Percentiles rank a stretch among this genome's conserved stretches.
Conservation (phyloP, 768 basidiomycete genomes). For the Chalciporus chontae region DNA sequence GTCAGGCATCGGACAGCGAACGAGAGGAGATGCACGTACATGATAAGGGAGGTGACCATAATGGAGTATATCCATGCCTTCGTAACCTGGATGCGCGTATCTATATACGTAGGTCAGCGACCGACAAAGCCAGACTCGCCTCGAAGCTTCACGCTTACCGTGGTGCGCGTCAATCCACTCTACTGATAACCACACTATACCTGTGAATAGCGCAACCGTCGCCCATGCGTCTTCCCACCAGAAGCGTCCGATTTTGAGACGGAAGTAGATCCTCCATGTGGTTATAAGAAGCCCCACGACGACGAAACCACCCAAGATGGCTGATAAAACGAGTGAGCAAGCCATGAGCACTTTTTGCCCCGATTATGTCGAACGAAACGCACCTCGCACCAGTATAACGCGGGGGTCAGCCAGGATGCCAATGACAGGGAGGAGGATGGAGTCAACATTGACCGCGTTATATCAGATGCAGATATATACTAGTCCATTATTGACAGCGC, state of each 20-base stretch:
- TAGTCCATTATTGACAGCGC: too few relatives aligned
- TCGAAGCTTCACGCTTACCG: background rate
- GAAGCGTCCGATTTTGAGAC: conserved; percentile 6
- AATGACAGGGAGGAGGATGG: too few relatives aligned
- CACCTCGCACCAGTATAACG: too few relatives aligned
- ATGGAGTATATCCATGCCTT: conserved; percentile 1
- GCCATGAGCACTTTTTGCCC: too few relatives aligned
- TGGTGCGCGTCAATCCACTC: background rate
- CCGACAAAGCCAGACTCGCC: background rate
- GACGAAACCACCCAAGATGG: too few relatives aligned
- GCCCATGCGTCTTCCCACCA: conserved; percentile 17
- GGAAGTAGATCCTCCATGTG: conserved; percentile 3
- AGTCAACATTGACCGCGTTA: too few relatives aligned
- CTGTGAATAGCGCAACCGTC: background rate
- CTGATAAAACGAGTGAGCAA: too few relatives aligned
- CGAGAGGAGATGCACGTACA: background rate
- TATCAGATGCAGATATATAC: too few relatives aligned
- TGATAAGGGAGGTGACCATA: conserved; percentile 1
- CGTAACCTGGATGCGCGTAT: background rate
- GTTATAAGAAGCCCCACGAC: conserved; percentile 1
- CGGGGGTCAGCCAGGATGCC: too few relatives aligned
- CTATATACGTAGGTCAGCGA: background rate
- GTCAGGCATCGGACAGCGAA: background rate
- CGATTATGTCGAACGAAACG: too few relatives aligned
- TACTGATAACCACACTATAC: background rate